phyloP scores from a whole-genome alignment of 345 rosid genomes.

The Viola odorata region DNA sequence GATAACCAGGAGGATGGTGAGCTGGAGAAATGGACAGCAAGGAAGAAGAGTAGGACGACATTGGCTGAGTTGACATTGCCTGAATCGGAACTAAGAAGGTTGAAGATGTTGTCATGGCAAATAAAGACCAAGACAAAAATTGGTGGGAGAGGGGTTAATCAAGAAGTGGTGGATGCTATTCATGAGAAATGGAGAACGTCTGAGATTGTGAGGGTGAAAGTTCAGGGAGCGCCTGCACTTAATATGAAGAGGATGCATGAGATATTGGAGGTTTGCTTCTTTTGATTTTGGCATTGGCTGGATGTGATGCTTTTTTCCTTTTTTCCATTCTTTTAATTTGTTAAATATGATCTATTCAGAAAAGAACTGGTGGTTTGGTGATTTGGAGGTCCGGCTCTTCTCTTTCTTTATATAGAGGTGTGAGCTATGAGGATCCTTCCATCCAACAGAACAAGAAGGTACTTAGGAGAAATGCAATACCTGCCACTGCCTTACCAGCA shows the following conservation, averaged over 20 bases:
- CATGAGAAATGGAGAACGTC: conserved; percentile 68
- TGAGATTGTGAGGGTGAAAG: conserved; percentile 78
- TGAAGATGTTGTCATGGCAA: conserved; percentile 67
- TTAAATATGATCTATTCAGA: conserved; percentile 35
- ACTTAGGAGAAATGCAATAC: conserved; percentile 38
- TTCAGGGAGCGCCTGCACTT: conserved; percentile 80
- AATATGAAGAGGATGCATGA: conserved; percentile 92
- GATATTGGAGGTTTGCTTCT: conserved; percentile 72
- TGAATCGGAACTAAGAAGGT: conserved; percentile 60
- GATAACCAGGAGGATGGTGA: conserved; percentile 30
- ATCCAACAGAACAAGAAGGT: conserved; percentile 38
- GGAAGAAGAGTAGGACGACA: conserved; percentile 52
- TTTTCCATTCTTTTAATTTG: not conserved
- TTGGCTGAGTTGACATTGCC: conserved; percentile 76
- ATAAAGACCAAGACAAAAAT: conserved; percentile 56
- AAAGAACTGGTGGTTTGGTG: conserved; percentile 94
- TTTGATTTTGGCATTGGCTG: conserved; percentile 4
- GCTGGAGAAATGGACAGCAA: conserved; percentile 45
- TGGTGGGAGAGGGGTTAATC: conserved; percentile 63
- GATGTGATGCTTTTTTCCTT: not conserved
- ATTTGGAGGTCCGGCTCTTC: conserved; percentile 94
- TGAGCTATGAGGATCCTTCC: conserved; percentile 51
- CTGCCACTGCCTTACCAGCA: conserved; percentile 22
- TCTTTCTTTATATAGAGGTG: conserved; percentile 66
- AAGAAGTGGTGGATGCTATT: conserved; percentile 63